These are phyloP conservation scores for Wickerhamiella infanticola DNA, from an alignment of 1,139 yeast species.

Conservation along the genomic window DNA sequence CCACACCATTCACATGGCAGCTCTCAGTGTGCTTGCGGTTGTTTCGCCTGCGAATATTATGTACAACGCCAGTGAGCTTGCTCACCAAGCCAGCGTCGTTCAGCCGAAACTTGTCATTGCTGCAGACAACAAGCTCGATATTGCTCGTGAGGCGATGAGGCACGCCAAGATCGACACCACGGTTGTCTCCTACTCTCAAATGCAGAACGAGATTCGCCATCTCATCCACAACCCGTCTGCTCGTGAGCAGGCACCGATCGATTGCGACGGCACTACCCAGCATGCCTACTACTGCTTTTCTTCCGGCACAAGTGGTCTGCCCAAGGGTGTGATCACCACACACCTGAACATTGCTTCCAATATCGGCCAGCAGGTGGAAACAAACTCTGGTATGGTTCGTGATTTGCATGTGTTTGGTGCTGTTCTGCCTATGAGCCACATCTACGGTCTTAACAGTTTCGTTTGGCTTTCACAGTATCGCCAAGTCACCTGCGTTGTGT, in stretches of 20 bases:
- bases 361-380: slow-evolving; percentile 14
- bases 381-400: slow-evolving; percentile 8
- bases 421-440: slow-evolving; percentile 26
- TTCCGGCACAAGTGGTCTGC: slow-evolving; percentile 61
- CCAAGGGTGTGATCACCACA: slow-evolving; percentile 56
- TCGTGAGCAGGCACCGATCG: slow-evolving; percentile 11
- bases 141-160: slow-evolving; percentile 2
- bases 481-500: slow-evolving; percentile 20
- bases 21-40: slow-evolving; percentile 15
- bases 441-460: slow-evolving; percentile 22
- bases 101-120: slow-evolving; percentile 13
- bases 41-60: slow-evolving; percentile 17
- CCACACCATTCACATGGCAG: slow-evolving; percentile 14
- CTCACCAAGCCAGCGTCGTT: slow-evolving; percentile 15
- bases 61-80: slow-evolving; percentile 16
- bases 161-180: neutral
- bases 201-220: slow-evolving; percentile 6
- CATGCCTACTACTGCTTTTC: slow-evolving; percentile 38
- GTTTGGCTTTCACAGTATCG: slow-evolving; percentile 16
- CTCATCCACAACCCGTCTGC: slow-evolving; percentile 5
- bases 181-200: slow-evolving; percentile 9
- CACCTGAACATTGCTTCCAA: slow-evolving; percentile 30
- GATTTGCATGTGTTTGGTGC: slow-evolving; percentile 4
- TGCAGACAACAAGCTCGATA: slow-evolving; percentile 4
- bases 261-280: slow-evolving; percentile 13